Evolutionary conservation across 495 filamentous ascomycete genomes (phyloP).

Genomic region (Aspergillus olivimuriae): DNA sequence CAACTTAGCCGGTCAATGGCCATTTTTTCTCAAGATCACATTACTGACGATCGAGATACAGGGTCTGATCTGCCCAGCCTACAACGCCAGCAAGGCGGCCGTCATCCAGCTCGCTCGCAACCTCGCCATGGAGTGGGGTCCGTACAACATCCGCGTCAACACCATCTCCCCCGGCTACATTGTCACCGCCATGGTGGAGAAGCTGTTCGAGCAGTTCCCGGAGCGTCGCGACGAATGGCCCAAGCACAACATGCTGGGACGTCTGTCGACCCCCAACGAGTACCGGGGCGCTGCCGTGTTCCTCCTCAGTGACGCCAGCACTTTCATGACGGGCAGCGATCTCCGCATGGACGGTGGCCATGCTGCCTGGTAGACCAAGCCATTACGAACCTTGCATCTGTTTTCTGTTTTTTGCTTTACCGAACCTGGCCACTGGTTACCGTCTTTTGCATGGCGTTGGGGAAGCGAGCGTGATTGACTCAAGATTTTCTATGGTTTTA

Average conservation of each 20-base stretch:
- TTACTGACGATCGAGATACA: constrained; percentile 16
- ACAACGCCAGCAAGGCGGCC: constrained; percentile 86
- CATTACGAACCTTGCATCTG: not conserved
- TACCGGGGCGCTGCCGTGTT: constrained; percentile 80
- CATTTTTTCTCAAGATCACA: not conserved
- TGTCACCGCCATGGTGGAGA: constrained; percentile 83
- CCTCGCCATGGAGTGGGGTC: constrained; percentile 84
- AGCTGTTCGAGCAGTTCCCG: constrained; percentile 67
- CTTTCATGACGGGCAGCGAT: constrained; percentile 80
- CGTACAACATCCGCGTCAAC: constrained; percentile 86
- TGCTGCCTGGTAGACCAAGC: constrained; percentile 58
- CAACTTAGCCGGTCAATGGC: constrained; percentile 3
- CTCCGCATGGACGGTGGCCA: constrained; percentile 79
- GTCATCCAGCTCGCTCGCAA: constrained; percentile 80
- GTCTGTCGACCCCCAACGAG: constrained; percentile 72
- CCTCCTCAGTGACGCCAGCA: constrained; percentile 77
- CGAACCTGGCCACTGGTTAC: no score
- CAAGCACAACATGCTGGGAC: constrained; percentile 81
- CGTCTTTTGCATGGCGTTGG: constrained; percentile 9
- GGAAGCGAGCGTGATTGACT: constrained; percentile 6
- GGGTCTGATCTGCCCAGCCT: constrained; percentile 70
- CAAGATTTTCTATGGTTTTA: not conserved
- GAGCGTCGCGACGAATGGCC: constrained; percentile 75
- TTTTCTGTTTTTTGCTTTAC: not conserved
- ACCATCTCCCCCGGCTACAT: constrained; percentile 95